A percentile compares a stretch with the other conserved stretches of the same genome.
phyloP scores from a whole-genome alignment of 164 flowering plant genomes.

The Macadamia integrifolia region DNA sequence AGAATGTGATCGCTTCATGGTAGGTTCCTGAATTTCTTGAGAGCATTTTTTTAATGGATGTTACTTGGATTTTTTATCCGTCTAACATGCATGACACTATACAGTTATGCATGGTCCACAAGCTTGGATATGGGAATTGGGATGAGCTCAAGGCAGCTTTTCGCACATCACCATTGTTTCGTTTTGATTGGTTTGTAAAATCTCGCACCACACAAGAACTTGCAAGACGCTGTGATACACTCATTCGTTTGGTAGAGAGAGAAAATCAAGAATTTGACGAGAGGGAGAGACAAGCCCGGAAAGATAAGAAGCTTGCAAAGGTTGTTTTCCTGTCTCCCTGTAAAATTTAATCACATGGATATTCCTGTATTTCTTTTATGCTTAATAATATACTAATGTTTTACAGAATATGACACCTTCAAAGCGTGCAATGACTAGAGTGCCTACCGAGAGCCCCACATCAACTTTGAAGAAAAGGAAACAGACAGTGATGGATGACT shows the following conservation, averaged over 20 bases:
- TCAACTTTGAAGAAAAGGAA: conserved; percentile 61
- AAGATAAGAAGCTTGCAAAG: conserved; percentile 97
- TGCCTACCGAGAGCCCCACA: conserved; percentile 46
- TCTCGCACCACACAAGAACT: conserved; percentile 99
- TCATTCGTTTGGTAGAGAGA: conserved; percentile 86
- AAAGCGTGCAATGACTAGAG: conserved; percentile 62
- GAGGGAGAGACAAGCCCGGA: conserved; percentile 95
- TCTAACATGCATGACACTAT: neutral
- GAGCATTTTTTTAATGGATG: neutral
- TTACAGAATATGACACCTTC: conserved; percentile 65
- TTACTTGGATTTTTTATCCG: neutral
- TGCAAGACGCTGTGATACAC: conserved; percentile 95
- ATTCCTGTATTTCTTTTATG: neutral
- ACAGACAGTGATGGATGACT: conserved; percentile 78
- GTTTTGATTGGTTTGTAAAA: conserved; percentile 98
- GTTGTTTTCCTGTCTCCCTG: conserved; percentile 23
- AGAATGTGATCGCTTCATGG: conserved; percentile 99
- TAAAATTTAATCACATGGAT: neutral
- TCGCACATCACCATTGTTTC: conserved; percentile 87
- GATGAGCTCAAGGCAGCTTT: conserved; percentile 98
- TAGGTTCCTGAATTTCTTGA: conserved; percentile 15
- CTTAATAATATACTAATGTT: neutral
- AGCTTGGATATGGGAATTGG: conserved; percentile 99
- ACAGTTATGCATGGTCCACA: conserved; percentile 98
- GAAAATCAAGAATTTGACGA: conserved; percentile 97